Conservation (phyloP, 2,329 filamentous ascomycete genomes). For the Colletotrichum sp. region DNA sequence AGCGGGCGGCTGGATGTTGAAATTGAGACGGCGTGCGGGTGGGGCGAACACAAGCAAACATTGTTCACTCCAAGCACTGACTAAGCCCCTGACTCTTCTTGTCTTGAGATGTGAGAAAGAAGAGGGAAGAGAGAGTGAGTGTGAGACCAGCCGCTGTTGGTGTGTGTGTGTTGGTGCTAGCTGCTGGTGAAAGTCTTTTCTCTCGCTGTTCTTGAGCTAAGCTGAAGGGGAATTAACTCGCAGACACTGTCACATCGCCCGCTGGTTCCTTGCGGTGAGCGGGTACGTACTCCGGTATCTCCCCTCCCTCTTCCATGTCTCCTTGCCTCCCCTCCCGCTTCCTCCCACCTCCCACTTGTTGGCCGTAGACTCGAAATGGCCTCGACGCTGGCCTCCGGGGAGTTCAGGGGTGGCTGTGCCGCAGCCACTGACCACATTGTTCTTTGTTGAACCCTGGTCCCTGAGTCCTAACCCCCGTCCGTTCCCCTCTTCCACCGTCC, state of each 20-base stretch:
- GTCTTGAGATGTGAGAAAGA: not conserved
- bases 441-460: not conserved
- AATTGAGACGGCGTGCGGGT: conserved; percentile 5
- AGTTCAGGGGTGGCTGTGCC: conserved; percentile 2
- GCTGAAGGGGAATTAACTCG: not conserved
- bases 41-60: not conserved
- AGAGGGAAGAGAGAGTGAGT: not conserved
- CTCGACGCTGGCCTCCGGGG: not conserved
- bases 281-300: not conserved
- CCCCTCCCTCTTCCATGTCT: not conserved
- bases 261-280: not conserved
- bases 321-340: not conserved
- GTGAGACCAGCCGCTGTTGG: not conserved
- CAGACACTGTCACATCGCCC: not conserved
- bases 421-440: conserved; percentile 8
- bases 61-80: not conserved
- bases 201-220: not conserved
- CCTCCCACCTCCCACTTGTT: not conserved
- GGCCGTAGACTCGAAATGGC: not conserved
- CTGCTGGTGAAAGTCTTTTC: not conserved
- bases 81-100: not conserved
- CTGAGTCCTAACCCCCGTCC: not conserved
- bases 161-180: not conserved
- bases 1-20: conserved; percentile 8
- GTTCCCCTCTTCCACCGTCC: not conserved